Conservation (phyloP, 108 stramenopile species). For the Cyclotella cryptica region DNA sequence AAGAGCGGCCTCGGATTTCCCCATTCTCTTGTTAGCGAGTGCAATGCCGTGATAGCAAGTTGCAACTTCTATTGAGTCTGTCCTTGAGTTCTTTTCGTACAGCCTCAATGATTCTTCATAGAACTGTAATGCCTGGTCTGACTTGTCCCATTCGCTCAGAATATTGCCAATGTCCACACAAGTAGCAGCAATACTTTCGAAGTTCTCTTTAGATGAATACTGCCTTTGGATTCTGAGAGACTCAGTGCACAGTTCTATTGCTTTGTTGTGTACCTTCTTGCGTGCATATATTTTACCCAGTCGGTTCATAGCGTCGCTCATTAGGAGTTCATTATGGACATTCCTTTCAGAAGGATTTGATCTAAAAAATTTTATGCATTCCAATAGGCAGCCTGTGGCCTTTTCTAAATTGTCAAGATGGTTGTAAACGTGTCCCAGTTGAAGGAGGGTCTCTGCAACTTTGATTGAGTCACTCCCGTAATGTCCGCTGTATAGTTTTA, state of each 20-base stretch:
- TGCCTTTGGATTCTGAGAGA: constrained; percentile 43
- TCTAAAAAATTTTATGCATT: constrained; percentile 63
- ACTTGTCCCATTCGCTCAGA: constrained; percentile 52
- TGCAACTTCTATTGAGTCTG: constrained; percentile 70
- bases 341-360: constrained; percentile 54
- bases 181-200: constrained; percentile 39
- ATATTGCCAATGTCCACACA: constrained; percentile 38
- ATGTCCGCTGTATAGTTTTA: constrained; percentile 61
- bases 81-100: constrained; percentile 57
- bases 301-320: constrained; percentile 60
- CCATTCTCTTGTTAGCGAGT: constrained; percentile 58
- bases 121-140: constrained; percentile 49
- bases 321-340: constrained; percentile 56
- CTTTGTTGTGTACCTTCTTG: constrained; percentile 48
- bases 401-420: constrained; percentile 65
- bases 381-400: constrained; percentile 66
- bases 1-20: constrained; percentile 55
- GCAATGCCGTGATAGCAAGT: constrained; percentile 65
- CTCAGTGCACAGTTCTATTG: constrained; percentile 57
- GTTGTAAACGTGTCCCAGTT: constrained; percentile 68
- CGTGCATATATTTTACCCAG: constrained; percentile 65
- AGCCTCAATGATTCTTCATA: constrained; percentile 45
- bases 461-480: constrained; percentile 63
- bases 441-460: constrained; percentile 68
- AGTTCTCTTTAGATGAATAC: constrained; percentile 8